phyloP scores from a whole-genome alignment of 164 flowering plant genomes.

The Sedum album region DNA sequence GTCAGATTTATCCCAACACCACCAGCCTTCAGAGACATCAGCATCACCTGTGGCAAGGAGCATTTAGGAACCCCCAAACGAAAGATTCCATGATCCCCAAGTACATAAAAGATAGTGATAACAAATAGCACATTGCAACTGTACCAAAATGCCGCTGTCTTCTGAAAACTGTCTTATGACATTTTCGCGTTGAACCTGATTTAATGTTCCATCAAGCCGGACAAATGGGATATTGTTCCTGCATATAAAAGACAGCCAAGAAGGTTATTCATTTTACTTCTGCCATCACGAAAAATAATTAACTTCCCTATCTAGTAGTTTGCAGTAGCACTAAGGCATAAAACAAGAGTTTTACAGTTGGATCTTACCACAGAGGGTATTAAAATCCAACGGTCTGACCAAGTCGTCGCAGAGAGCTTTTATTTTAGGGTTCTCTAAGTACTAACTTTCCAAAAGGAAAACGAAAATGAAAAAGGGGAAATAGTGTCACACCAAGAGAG shows the following conservation, averaged over 20 bases:
- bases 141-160: slow-evolving; percentile 59
- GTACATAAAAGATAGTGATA: not conserved
- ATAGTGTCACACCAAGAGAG: not conserved
- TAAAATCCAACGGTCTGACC: not conserved
- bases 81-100: not conserved
- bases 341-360: too few species aligned
- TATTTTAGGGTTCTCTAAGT: not conserved
- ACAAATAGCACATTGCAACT: not conserved
- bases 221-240: slow-evolving; percentile 70
- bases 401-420: not conserved
- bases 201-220: slow-evolving; percentile 91
- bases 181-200: slow-evolving; percentile 81
- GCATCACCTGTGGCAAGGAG: slow-evolving; percentile 45
- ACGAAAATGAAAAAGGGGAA: not conserved
- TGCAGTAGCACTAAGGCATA: too few species aligned
- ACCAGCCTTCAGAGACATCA: slow-evolving; percentile 97
- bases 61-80: not conserved
- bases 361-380: not conserved
- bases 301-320: too few species aligned
- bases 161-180: slow-evolving; percentile 84
- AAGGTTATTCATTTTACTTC: not conserved
- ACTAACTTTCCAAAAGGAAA: not conserved
- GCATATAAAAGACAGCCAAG: slow-evolving; percentile 12
- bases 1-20: slow-evolving; percentile 97
- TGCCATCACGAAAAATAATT: not conserved